A percentile compares a stretch with the other conserved stretches of the same genome.
These are phyloP conservation scores for Phytophthora rubi DNA, from an alignment of 352 stramenopile genomes.

Conservation along the genomic window DNA sequence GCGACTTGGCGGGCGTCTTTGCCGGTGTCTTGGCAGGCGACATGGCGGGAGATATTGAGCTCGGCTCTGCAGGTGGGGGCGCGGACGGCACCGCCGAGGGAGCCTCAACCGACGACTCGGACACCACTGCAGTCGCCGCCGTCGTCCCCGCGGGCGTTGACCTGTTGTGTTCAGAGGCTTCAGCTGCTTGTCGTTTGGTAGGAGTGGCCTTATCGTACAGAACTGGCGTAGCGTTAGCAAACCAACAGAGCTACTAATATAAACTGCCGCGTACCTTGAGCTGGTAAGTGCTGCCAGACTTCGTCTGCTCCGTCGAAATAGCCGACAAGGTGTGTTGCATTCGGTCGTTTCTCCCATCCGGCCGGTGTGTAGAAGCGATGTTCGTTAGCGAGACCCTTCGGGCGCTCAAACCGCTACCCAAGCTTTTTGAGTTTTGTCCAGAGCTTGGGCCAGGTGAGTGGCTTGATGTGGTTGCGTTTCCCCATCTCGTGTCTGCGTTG, in stretches of 20 bases:
- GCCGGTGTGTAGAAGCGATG: constrained; percentile 4
- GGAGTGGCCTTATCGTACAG: too few species aligned
- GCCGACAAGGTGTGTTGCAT: constrained; percentile 9
- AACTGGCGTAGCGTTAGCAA: too few species aligned
- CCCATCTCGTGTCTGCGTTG: background rate
- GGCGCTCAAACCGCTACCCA: constrained; percentile 11
- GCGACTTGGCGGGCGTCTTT: too few species aligned
- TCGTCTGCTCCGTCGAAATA: constrained; percentile 14
- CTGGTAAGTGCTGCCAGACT: constrained; percentile 12
- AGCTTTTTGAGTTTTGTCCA: constrained; percentile 14
- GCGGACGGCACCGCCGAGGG: too few species aligned
- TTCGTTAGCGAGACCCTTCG: constrained; percentile 2
- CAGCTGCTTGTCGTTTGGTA: too few species aligned
- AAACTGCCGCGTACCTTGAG: background rate
- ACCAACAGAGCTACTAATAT: too few species aligned
- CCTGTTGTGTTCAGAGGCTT: too few species aligned
- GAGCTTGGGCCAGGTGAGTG: constrained; percentile 6
- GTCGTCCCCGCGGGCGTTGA: too few species aligned
- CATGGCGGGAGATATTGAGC: background rate
- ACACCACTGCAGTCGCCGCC: background rate
- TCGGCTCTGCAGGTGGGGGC: too few species aligned
- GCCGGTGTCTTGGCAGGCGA: background rate
- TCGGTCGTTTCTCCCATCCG: constrained; percentile 8
- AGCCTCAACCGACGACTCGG: background rate
- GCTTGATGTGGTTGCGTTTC: constrained; percentile 1